Conservation (phyloP, 495 filamentous ascomycete species). For the Aspergillus nidulans region DNA sequence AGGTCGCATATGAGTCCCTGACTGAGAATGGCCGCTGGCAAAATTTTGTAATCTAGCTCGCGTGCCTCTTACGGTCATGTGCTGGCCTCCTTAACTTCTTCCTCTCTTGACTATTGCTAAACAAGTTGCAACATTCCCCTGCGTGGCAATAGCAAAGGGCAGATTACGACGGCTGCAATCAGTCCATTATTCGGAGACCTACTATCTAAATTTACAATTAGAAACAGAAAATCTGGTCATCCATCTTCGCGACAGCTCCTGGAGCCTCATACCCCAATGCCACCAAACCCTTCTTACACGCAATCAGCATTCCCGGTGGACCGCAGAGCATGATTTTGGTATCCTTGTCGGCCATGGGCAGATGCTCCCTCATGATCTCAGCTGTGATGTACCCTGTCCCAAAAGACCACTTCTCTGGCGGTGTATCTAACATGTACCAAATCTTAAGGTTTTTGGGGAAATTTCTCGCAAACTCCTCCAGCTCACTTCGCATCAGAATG, state of each 20-base stretch:
- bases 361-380: slow-evolving; percentile 14
- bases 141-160: no score
- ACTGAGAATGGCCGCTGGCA: no score
- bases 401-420: slow-evolving; percentile 21
- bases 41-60: no score
- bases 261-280: slow-evolving; percentile 30
- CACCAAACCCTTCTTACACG: slow-evolving; percentile 32
- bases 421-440: slow-evolving; percentile 36
- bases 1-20: no score
- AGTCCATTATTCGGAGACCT: no score
- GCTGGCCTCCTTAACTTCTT: no score
- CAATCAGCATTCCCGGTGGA: slow-evolving; percentile 37
- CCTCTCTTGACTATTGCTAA: no score
- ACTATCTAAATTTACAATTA: slow-evolving; percentile 8
- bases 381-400: slow-evolving; percentile 20
- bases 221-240: slow-evolving; percentile 37
- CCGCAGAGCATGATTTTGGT: slow-evolving; percentile 39
- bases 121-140: no score
- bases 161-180: no score
- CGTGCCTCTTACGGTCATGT: no score
- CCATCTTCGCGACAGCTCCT: slow-evolving; percentile 34
- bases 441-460: slow-evolving; percentile 39
- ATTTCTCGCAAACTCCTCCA: slow-evolving; percentile 40
- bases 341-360: slow-evolving; percentile 23
- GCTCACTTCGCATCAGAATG: slow-evolving; percentile 38